Base-by-base conservation (phyloP, 1,284 basidiomycete species). In the Polyporus tsugae region DNA sequence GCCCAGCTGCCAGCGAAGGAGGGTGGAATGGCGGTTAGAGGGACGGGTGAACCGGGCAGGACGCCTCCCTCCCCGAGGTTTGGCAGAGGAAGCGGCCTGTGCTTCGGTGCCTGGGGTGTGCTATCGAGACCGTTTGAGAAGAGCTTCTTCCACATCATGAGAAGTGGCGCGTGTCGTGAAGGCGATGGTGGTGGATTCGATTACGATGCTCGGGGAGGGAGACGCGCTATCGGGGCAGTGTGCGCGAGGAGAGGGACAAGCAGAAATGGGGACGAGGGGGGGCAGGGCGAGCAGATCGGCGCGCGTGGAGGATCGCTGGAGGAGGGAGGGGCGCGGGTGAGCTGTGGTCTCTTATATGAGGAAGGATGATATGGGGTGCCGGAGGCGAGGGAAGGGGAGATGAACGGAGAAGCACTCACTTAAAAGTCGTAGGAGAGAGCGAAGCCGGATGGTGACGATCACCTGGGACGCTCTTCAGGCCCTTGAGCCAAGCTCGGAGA, bases 51-150 rank as follows among this genome's bases (percentile, higher is more conserved):
- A 22, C 6, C 11, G 5, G 70, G 71, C 57, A 71, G 68, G 68
- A 69, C 62, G 67, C 66, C 69, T 19, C 53, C 39, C 65, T 65
- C 72, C 58, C 66, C 74, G 59, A 79, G 72, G 57, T 79, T 78
- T 22, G 80, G 74, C 29, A 79, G 74, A 49, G 77, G 73, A 25
- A 77, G 71, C 46, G 72, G 74, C 60, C 72, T 70, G 35, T 77
- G 73, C 74, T 76, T 78, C 62, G 76, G 78, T 36, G 73, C 79
- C 11, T 69, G 71, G 67, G 78, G 82, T 60, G 76, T 81, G 60
- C 75, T 73, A 70, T 73, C 71, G 70, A 71, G 70, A 62, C 74
- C 74, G 10, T 22, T 70, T 60, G 33, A 74, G 35, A 58, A 25
- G 38, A 77, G 64, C 65, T 75, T 79, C 60, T 75, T 73, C 41